A percentile compares a stretch with the other conserved stretches of the same genome.
Evolutionary conservation across 306 rosid species (phyloP).

Genomic region (Erythrophleum fordii): DNA sequence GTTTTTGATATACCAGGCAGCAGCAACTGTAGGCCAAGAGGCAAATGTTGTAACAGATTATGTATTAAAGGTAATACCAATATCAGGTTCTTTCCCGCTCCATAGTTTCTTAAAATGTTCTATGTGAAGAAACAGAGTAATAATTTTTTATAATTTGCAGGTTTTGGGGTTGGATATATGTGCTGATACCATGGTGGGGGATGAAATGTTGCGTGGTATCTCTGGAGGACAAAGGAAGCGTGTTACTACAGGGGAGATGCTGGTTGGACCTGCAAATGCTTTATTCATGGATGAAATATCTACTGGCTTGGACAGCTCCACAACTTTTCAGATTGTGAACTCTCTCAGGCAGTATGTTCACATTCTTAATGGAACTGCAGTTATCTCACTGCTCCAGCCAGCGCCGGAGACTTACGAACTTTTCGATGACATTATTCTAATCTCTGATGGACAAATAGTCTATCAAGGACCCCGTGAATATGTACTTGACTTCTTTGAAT

Average conservation of each 20-base stretch:
- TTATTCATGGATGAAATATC: constrained; percentile 65
- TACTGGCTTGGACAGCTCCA: constrained; percentile 62
- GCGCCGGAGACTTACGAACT: constrained; percentile 59
- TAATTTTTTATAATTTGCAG: constrained; percentile 31
- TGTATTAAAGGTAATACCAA: constrained; percentile 59
- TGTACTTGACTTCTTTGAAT: constrained; percentile 53
- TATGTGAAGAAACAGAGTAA: background rate
- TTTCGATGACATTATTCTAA: constrained; percentile 55
- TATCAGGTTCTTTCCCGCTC: background rate
- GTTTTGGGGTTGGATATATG: constrained; percentile 74
- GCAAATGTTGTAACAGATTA: constrained; percentile 72
- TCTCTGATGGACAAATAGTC: constrained; percentile 56
- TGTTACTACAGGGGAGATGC: constrained; percentile 70
- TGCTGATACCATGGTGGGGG: constrained; percentile 79
- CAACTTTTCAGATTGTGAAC: constrained; percentile 57
- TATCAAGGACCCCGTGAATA: constrained; percentile 60
- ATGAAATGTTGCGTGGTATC: constrained; percentile 80
- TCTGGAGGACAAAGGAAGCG: constrained; percentile 92
- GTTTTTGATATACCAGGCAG: constrained; percentile 39
- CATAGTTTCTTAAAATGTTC: background rate
- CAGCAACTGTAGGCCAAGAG: constrained; percentile 57
- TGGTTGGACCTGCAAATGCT: constrained; percentile 64
- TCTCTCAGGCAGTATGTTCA: constrained; percentile 50
- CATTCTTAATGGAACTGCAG: constrained; percentile 53
- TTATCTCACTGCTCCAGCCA: constrained; percentile 59